Percentiles rank a stretch among this genome's conserved stretches.
These are phyloP conservation scores for Fraxinus sp. DNA, from an alignment of 305 asterid genomes.

Conservation along the genomic window DNA sequence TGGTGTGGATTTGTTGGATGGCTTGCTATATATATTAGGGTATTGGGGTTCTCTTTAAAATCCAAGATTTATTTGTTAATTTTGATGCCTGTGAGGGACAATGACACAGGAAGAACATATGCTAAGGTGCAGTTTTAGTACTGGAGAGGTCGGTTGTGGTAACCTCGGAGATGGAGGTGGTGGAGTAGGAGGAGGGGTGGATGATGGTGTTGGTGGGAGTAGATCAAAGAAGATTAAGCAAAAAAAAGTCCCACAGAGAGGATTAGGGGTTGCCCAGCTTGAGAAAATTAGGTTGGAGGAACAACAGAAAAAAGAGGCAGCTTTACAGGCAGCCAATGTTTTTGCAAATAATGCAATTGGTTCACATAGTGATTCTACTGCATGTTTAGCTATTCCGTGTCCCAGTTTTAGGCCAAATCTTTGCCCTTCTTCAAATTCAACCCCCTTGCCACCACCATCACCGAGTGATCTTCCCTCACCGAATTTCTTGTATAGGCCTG, in stretches of 20 bases:
- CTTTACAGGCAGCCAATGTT: conserved; percentile 35
- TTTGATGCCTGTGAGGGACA: conserved; percentile 46
- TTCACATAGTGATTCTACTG: conserved; percentile 29
- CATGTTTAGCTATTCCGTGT: neutral
- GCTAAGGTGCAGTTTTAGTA: conserved; percentile 39
- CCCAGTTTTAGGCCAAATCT: conserved; percentile 40
- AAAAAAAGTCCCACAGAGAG: conserved; percentile 89
- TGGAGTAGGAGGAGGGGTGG: conserved; percentile 7
- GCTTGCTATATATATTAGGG: conserved; percentile 33
- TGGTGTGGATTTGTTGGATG: conserved; percentile 40
- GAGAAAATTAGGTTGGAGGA: conserved; percentile 80
- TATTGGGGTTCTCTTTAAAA: conserved; percentile 30
- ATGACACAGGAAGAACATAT: conserved; percentile 69
- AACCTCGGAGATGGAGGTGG: conserved; percentile 30
- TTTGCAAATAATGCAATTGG: conserved; percentile 31
- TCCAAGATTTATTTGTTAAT: conserved; percentile 25
- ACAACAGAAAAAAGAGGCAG: conserved; percentile 57
- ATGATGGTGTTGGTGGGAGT: conserved; percentile 25
- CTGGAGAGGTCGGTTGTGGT: conserved; percentile 22
- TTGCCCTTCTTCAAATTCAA: conserved; percentile 8
- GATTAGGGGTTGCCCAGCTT: conserved; percentile 94
- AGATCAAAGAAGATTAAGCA: conserved; percentile 65
- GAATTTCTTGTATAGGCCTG: conserved; percentile 36
- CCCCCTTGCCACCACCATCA: conserved; percentile 30
- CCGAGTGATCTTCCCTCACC: conserved; percentile 35